phyloP scores from a whole-genome alignment of 176 grass and related monocot genomes.

The Musa itinerans region DNA sequence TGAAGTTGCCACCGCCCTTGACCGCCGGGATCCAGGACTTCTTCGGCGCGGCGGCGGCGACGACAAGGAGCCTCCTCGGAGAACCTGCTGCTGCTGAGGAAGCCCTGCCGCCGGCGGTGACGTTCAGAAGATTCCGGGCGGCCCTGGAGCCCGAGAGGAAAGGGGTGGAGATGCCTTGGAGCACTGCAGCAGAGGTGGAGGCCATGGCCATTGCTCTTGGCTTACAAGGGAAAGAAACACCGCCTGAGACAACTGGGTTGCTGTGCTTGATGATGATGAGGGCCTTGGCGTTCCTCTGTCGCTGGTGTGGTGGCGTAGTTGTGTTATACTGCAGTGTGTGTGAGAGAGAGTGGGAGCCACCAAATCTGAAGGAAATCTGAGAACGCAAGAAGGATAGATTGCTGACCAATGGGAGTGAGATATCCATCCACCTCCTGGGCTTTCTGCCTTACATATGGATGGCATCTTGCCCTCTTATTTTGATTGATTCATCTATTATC shows the following conservation, averaged over 20 bases:
- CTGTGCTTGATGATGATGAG: not conserved
- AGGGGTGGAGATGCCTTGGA: conserved; percentile 58
- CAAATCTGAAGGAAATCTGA: conserved; percentile 45
- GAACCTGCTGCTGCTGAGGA: not conserved
- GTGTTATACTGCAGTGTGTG: not conserved
- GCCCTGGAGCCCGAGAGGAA: conserved; percentile 41
- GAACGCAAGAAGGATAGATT: conserved; percentile 35
- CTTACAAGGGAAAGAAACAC: not conserved
- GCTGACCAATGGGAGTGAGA: not conserved
- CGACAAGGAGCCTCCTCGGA: conserved; percentile 37
- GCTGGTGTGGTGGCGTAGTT: not conserved
- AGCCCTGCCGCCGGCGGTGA: conserved; percentile 3
- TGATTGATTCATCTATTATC: too few relatives aligned
- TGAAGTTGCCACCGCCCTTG: conserved; percentile 61
- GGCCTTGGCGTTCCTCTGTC: not conserved
- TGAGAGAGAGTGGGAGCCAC: conserved; percentile 32
- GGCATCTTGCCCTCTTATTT: not conserved
- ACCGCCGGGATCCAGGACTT: conserved; percentile 87
- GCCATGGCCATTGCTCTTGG: conserved; percentile 49
- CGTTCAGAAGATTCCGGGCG: conserved; percentile 43
- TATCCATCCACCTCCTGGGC: not conserved
- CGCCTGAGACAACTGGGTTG: not conserved
- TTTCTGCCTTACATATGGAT: not conserved
- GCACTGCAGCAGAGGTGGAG: conserved; percentile 69
- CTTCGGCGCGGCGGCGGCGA: conserved; percentile 44